Conservation (phyloP, 164 flowering plant genomes). For the Tinospora cordifolia region DNA sequence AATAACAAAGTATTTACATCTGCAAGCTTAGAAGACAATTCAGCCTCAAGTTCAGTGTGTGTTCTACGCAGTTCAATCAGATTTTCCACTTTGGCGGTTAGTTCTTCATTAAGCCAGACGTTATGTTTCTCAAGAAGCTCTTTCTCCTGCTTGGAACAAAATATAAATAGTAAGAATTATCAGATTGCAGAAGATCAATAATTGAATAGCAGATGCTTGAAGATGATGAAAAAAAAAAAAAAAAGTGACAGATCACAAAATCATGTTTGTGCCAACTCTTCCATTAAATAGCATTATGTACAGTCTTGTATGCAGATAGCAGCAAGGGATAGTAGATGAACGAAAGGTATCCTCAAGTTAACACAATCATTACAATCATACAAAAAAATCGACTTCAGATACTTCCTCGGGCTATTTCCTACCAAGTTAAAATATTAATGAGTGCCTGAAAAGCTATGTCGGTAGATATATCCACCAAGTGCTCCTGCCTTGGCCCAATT, state of each 20-base stretch:
- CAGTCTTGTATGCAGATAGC: background rate
- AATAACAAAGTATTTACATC: conserved; percentile 37
- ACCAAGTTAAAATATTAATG: no score
- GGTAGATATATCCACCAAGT: no score
- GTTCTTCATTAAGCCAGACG: conserved; percentile 82
- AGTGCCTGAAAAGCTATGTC: no score
- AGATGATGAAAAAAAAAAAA: background rate
- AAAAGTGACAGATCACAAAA: background rate
- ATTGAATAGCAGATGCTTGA: background rate
- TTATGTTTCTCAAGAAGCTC: conserved; percentile 89
- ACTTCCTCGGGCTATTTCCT: no score
- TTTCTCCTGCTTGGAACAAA: conserved; percentile 58
- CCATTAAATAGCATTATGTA: background rate
- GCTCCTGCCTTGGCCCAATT: no score
- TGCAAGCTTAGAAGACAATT: conserved; percentile 64
- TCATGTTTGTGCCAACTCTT: background rate
- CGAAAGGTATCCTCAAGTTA: background rate
- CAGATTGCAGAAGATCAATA: background rate
- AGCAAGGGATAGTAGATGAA: background rate
- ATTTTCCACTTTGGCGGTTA: conserved; percentile 51
- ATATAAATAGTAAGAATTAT: conserved; percentile 2
- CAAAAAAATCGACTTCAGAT: no score
- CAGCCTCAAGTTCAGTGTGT: conserved; percentile 63
- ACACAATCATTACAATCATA: no score
- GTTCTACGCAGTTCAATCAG: conserved; percentile 46